Conservation (phyloP, 2,329 filamentous ascomycete species). For the Fusarium guadeloupense region DNA sequence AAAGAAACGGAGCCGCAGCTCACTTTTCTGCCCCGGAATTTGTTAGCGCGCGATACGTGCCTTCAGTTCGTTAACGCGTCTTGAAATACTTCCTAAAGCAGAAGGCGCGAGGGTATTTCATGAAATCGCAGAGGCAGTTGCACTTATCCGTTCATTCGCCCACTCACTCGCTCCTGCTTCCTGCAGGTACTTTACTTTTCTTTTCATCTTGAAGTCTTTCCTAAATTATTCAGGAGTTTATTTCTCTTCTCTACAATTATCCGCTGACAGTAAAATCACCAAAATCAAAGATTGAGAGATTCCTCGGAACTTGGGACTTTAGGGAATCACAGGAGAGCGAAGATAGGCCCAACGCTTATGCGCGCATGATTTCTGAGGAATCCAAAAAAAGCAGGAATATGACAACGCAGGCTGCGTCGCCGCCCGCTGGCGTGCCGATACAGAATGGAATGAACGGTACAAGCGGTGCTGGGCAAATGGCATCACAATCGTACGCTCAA, state of each 20-base stretch:
- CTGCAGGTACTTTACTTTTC: too few species aligned
- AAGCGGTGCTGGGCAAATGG: conserved; percentile 4
- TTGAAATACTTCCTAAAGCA: neutral
- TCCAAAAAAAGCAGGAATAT: conserved; percentile 12
- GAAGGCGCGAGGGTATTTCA: neutral
- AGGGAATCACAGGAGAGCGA: neutral
- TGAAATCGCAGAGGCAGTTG: neutral
- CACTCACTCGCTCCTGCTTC: neutral
- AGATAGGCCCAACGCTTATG: conserved; percentile 6
- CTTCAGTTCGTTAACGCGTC: conserved; percentile 28
- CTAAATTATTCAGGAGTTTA: neutral
- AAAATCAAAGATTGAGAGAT: neutral
- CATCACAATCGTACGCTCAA: conserved; percentile 3
- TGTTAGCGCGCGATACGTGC: conserved; percentile 12
- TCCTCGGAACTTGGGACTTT: conserved; percentile 11
- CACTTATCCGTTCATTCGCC: too few species aligned
- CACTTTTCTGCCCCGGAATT: neutral
- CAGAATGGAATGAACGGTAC: conserved; percentile 14
- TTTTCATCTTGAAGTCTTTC: neutral
- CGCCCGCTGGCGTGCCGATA: neutral
- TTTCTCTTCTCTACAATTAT: neutral
- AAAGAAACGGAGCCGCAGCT: neutral
- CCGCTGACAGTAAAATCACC: conserved; percentile 1
- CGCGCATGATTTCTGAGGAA: neutral
- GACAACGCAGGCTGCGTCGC: conserved; percentile 9